A percentile compares a stretch with the other conserved stretches of the same genome.
phyloP scores from a whole-genome alignment of 169 alveolate species.

The Eimeria falciformis region DNA sequence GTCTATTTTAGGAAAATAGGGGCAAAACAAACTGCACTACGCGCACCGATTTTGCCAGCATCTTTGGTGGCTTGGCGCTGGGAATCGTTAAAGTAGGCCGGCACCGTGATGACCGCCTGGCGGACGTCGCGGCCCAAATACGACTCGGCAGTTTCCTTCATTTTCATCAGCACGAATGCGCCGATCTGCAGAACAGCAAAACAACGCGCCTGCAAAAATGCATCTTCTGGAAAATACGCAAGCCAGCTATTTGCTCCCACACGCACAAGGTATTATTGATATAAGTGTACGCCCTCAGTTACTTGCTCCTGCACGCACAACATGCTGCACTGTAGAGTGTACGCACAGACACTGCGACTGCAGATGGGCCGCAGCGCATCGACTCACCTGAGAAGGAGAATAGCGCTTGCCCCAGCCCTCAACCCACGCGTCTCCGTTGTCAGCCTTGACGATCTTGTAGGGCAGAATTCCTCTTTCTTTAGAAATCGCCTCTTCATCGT shows the following conservation, averaged over 20 bases:
- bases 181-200: conserved; percentile 24
- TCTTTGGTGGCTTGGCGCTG: conserved; percentile 99
- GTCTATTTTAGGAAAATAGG: not conserved
- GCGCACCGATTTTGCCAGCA: conserved; percentile 96
- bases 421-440: conserved; percentile 99
- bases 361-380: conserved; percentile 75
- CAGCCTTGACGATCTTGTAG: conserved; percentile 96
- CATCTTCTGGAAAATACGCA: not conserved
- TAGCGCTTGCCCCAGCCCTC: conserved; percentile 96
- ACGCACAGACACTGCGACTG: not conserved
- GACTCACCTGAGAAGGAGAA: conserved; percentile 94
- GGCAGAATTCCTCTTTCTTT: conserved; percentile 97
- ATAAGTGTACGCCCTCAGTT: too few species aligned
- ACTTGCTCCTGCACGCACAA: not conserved
- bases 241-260: not conserved
- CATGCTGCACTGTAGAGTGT: not conserved
- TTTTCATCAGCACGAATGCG: conserved; percentile 96
- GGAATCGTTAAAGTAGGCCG: conserved; percentile 99
- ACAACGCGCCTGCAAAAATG: not conserved
- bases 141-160: conserved; percentile 99
- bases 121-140: conserved; percentile 95
- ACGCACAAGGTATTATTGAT: not conserved
- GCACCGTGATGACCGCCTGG: conserved; percentile 99
- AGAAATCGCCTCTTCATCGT: conserved; percentile 95
- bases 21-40: not conserved